These are phyloP conservation scores for Diaporthe longicolla DNA, from an alignment of 2,329 filamentous ascomycete species.

Conservation along the genomic window DNA sequence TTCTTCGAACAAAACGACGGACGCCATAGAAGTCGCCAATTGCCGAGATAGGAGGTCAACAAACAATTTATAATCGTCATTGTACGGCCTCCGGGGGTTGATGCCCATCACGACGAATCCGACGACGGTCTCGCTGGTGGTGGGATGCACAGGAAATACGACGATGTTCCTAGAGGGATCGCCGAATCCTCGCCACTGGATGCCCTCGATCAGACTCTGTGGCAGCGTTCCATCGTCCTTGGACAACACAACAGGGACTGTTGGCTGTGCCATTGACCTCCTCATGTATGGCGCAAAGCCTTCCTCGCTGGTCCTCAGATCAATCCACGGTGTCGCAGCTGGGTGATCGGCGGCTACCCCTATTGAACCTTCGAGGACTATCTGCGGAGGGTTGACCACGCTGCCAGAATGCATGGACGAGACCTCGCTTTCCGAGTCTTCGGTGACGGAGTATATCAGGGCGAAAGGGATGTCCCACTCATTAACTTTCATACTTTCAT, in stretches of 20 bases:
- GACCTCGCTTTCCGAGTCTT: slow-evolving; percentile 79
- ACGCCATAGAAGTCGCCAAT: slow-evolving; percentile 83
- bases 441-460: slow-evolving; percentile 80
- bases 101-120: slow-evolving; percentile 85
- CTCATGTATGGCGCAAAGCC: slow-evolving; percentile 84
- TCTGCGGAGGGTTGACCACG: slow-evolving; percentile 71
- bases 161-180: slow-evolving; percentile 80
- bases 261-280: slow-evolving; percentile 77
- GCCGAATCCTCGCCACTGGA: slow-evolving; percentile 79
- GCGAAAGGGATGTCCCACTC: slow-evolving; percentile 83
- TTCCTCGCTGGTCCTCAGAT: slow-evolving; percentile 77
- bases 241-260: slow-evolving; percentile 76
- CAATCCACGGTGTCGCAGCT: slow-evolving; percentile 72
- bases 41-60: slow-evolving; percentile 81
- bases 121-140: slow-evolving; percentile 78
- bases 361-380: slow-evolving; percentile 79
- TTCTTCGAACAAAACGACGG: slow-evolving; percentile 86
- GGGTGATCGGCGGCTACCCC: slow-evolving; percentile 77
- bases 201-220: slow-evolving; percentile 72
- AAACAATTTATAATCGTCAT: slow-evolving; percentile 85
- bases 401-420: slow-evolving; percentile 80
- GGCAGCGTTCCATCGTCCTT: slow-evolving; percentile 78
- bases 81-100: slow-evolving; percentile 83
- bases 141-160: slow-evolving; percentile 84
- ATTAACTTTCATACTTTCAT: slow-evolving; percentile 79